These are phyloP conservation scores for Xylaria sp. DNA, from an alignment of 2,329 filamentous ascomycete species.

Conservation along the genomic window DNA sequence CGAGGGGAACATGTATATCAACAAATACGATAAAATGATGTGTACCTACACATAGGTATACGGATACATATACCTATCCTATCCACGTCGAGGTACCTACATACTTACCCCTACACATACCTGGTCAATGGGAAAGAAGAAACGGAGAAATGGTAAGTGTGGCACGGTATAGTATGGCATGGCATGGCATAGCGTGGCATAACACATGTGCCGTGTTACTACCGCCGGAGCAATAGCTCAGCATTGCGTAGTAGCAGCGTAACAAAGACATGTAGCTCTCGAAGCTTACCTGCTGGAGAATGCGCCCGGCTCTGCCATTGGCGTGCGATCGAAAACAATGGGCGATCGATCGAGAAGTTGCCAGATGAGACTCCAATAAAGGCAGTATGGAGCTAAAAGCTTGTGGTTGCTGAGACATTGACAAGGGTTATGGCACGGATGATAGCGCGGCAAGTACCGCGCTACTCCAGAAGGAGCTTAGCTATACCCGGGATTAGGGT, in stretches of 20 bases:
- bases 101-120: neutral
- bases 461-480: neutral
- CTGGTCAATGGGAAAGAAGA: slow-evolving; percentile 16
- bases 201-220: neutral
- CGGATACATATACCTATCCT: neutral
- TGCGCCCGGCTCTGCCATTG: neutral
- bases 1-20: slow-evolving; percentile 18
- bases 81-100: too few relatives aligned
- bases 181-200: neutral
- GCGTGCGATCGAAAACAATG: slow-evolving; percentile 5
- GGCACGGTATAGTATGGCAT: neutral
- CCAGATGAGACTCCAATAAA: neutral
- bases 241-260: slow-evolving; percentile 15
- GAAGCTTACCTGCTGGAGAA: neutral
- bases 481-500: neutral
- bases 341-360: neutral
- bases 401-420: neutral
- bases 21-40: slow-evolving; percentile 11
- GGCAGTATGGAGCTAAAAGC: neutral
- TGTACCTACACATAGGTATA: slow-evolving; percentile 26
- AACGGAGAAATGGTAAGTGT: slow-evolving; percentile 17
- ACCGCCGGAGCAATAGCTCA: slow-evolving; percentile 36
- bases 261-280: neutral
- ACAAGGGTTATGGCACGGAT: neutral
- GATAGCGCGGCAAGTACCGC: neutral